Evolutionary conservation across 768 basidiomycete species (phyloP).

Genomic region (Psilocybe tampanensis): DNA sequence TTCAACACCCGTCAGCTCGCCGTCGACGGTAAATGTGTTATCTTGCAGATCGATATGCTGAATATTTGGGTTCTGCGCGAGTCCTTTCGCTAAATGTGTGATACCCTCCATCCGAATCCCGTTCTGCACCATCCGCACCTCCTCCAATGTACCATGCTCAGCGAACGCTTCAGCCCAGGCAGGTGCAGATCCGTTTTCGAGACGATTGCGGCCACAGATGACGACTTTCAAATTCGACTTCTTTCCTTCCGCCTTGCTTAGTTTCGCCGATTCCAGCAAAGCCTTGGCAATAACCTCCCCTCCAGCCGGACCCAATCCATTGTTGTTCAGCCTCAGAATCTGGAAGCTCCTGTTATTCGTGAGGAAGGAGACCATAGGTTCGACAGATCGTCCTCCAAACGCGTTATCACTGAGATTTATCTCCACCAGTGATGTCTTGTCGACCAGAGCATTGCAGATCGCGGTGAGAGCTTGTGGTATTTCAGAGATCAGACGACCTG

Average conservation of each 20-base stretch:
- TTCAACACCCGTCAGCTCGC: conserved; percentile 49
- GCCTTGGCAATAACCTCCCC: conserved; percentile 87
- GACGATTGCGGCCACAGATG: conserved; percentile 94
- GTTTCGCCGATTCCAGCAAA: conserved; percentile 71
- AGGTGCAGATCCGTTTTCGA: conserved; percentile 86
- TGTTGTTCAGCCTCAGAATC: conserved; percentile 92
- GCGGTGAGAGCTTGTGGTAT: conserved; percentile 89
- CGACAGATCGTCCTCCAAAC: conserved; percentile 93
- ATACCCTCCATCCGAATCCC: conserved; percentile 95
- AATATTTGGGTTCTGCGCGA: conserved; percentile 67
- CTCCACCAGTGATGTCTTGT: conserved; percentile 80
- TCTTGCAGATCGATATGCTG: conserved; percentile 91
- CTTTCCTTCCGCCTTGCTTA: conserved; percentile 66
- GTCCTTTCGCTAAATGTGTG: conserved; percentile 71
- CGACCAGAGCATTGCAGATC: conserved; percentile 84
- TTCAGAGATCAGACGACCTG: conserved; percentile 92
- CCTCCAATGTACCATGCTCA: conserved; percentile 76
- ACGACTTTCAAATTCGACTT: conserved; percentile 74
- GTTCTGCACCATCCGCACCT: conserved; percentile 96
- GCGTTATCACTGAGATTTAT: conserved; percentile 96
- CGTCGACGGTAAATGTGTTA: conserved; percentile 75
- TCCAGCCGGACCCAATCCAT: conserved; percentile 91
- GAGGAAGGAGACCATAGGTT: conserved; percentile 91
- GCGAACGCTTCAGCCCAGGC: conserved; percentile 89
- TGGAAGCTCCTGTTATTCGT: conserved; percentile 80